Evolutionary conservation across 2,329 filamentous ascomycete species (phyloP), one percentile per base, ranked within the genome.

Genomic region (Ophiostoma himal-ulmi): DNA sequence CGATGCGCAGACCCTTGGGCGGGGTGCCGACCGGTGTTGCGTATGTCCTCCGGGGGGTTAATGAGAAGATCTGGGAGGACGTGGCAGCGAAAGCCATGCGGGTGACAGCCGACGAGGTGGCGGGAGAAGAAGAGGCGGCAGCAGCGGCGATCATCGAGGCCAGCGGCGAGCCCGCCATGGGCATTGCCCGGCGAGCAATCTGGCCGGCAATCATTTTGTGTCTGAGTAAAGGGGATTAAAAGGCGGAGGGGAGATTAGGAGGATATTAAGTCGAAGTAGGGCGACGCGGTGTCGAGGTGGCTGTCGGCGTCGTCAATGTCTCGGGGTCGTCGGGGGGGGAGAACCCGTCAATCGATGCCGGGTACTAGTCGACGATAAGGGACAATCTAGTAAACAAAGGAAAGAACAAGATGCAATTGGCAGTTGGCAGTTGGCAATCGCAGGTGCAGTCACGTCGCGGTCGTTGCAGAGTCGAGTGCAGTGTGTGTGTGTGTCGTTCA

Each of bases 1-100:
- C 86, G 76, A 94, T 84, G 76, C 95, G 89, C 86, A 97, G 97
- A 74, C 89, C 89, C 75, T 88, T 83, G 71, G 92, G 91, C 75
- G 93, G 92, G 75, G 92, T 88, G 67, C 94, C 93, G 74, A 86
- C 84, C 74, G 93, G 92, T 67, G 91, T 89, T 75, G 90, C 88
- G 75, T 88, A 88, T 74, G 72, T 75, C n/a, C 74, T 76, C 74
- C 67, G 69, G 48, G 30, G 67, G 34, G 48, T 68, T 48, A 57
- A 34, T 62, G 36, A 62, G 69, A 41, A 71, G 66, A 37, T 64
- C 36, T 41, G 65, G 67, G 67, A 39, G 20, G 68, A 67, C 52
- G 68, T 14, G n/a, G 65, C 30, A 1, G 37, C 48, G 26, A 52
- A 64, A 48, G 67, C 39, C 64, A 70, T 52, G 67, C 68, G 66